phyloP scores from a whole-genome alignment of 1,139 yeast species.

The Waltiozyma sp. region DNA sequence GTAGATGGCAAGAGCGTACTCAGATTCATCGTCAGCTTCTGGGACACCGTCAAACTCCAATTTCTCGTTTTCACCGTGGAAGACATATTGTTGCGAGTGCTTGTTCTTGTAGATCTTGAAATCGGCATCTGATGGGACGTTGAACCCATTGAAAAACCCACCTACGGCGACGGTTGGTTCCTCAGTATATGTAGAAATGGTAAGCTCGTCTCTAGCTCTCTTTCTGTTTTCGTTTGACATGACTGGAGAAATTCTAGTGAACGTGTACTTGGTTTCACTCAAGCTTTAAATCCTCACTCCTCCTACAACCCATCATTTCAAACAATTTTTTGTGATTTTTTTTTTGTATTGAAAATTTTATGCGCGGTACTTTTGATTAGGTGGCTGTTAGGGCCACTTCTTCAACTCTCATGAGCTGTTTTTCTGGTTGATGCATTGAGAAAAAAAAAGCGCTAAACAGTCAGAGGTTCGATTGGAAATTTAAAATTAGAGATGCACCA shows the following conservation, averaged over 20 bases:
- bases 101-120: constrained; percentile 58
- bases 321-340: not conserved
- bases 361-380: not conserved
- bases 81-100: constrained; percentile 30
- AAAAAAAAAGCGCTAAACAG: no score
- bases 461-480: not conserved
- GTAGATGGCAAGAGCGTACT: constrained; percentile 57
- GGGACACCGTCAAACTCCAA: constrained; percentile 64
- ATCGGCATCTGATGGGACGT: constrained; percentile 44
- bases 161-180: constrained; percentile 28
- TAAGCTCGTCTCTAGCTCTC: constrained; percentile 15
- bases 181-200: constrained; percentile 12
- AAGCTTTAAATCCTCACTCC: no score
- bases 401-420: not conserved
- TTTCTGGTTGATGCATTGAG: no score
- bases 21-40: constrained; percentile 26
- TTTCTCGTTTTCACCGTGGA: constrained; percentile 72
- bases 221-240: constrained; percentile 4
- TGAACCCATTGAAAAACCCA: constrained; percentile 63
- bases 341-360: not conserved
- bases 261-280: constrained; percentile 3
- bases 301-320: not conserved
- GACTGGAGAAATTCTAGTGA: not conserved
- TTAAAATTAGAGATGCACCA: no score
- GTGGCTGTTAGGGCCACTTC: not conserved